These are phyloP conservation scores for Daldinia sp. DNA, from an alignment of 2,329 filamentous ascomycete genomes.

Conservation along the genomic window DNA sequence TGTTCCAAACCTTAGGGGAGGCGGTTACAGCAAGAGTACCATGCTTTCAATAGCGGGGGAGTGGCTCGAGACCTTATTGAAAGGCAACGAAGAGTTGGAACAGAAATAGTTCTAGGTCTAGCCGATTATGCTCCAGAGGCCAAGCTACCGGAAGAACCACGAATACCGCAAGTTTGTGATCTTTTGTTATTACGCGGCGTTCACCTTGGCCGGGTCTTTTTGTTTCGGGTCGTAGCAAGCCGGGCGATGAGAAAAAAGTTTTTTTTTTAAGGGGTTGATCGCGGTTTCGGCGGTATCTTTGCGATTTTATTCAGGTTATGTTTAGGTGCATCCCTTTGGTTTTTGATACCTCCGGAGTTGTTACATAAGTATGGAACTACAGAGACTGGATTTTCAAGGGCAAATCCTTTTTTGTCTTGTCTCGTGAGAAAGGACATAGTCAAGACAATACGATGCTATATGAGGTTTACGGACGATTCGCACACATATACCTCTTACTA, in stretches of 20 bases:
- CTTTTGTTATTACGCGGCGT: slow-evolving; percentile 29
- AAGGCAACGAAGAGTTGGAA: slow-evolving; percentile 70
- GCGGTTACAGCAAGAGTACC: slow-evolving; percentile 83
- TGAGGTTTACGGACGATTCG: slow-evolving; percentile 22
- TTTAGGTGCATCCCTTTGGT: slow-evolving; percentile 24
- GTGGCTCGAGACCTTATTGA: slow-evolving; percentile 77
- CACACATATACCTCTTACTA: slow-evolving; percentile 14
- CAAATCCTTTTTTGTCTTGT: background rate
- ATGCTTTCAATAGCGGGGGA: slow-evolving; percentile 79
- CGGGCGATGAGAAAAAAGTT: slow-evolving; percentile 26
- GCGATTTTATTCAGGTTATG: slow-evolving; percentile 3
- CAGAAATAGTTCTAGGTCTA: slow-evolving; percentile 49
- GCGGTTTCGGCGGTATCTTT: slow-evolving; percentile 22
- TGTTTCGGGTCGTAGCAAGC: slow-evolving; percentile 21
- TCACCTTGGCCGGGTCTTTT: slow-evolving; percentile 18
- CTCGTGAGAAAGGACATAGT: slow-evolving; percentile 4
- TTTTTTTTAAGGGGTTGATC: slow-evolving; percentile 1
- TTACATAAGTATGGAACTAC: slow-evolving; percentile 12
- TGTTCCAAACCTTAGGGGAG: slow-evolving; percentile 76
- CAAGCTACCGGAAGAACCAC: slow-evolving; percentile 3
- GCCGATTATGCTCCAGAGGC: background rate
- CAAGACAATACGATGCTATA: slow-evolving; percentile 11
- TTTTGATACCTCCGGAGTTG: slow-evolving; percentile 37
- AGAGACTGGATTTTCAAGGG: slow-evolving; percentile 25
- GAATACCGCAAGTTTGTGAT: background rate